Evolutionary conservation across 2,329 filamentous ascomycete genomes (phyloP), one percentile per base, ranked within the genome.

Genomic region (Tolypocladium cylindrosporum): DNA sequence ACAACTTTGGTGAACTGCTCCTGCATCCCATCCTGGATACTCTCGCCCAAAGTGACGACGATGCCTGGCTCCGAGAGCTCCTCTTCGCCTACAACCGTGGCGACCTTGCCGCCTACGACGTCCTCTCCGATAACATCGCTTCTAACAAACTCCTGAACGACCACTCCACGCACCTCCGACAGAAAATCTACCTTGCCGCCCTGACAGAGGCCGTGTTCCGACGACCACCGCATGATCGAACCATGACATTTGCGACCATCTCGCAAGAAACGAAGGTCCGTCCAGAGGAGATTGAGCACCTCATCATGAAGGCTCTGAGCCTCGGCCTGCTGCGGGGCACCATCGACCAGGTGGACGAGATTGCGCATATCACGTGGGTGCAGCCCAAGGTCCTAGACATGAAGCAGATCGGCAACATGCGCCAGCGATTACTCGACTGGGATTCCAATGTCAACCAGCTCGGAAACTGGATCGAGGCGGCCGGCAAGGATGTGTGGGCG

Each of bases 1-100:
- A 99, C 84, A 99, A 99, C 79, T 99, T 99, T 67, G 94, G 94
- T 73, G 94, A 99, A 79, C 87, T 99, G n/a, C 85, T 99, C 39
- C 84, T 99, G 65, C 94, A 99, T 72, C 94, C 94, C 4, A 96
- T 99, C 69, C 86, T 99, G 62, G 90, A 96, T 69, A 87, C 89
- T 24, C 84, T 99, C 56, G 70, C 72, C 31, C 80, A 80, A 68
- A 84, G 87, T 66, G 86, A 88, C 31, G 82, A 87, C 48, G 84
- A 95, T 71, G 80, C 86, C 55, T 99, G 94, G 94, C 83, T 99
- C 62, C 89, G 91, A 62, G 90, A 97, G 50, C 86, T 99, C n/a
- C 85, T 99, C 52, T 95, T 97, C 69, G 92, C 94, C 59, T 99
- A 97, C 80, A 99, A 99, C 79, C 87, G 91, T 53, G 94, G 94